Evolutionary conservation across 208 protist genomes (phyloP).

Genomic region (Acanthamoeba triangularis): DNA sequence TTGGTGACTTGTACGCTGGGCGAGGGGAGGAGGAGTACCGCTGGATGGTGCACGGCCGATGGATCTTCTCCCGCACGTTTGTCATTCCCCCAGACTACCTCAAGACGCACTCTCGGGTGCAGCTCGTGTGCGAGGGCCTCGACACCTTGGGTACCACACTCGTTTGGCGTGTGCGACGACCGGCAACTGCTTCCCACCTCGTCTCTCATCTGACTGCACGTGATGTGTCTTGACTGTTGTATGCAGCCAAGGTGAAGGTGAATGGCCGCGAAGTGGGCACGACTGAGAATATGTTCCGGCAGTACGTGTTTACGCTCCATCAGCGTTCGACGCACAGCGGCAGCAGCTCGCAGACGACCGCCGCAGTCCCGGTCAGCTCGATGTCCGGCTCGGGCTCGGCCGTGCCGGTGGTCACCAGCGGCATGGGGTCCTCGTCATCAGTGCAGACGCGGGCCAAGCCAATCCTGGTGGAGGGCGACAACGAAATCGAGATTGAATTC

Average conservation of each 20-base stretch:
- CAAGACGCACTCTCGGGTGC: not conserved
- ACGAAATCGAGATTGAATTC: slow-evolving; percentile 60
- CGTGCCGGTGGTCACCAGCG: not conserved
- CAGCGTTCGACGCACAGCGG: not conserved
- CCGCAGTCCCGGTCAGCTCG: not conserved
- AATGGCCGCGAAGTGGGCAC: slow-evolving; percentile 49
- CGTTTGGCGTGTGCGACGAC: not conserved
- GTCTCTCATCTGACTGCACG: not conserved
- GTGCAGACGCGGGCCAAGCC: slow-evolving; percentile 37
- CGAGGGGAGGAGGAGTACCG: slow-evolving; percentile 38
- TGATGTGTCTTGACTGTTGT: not conserved
- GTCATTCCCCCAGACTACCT: not conserved
- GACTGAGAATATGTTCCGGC: slow-evolving; percentile 46
- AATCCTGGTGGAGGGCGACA: slow-evolving; percentile 28
- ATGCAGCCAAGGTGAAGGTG: slow-evolving; percentile 31
- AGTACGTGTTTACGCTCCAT: slow-evolving; percentile 41
- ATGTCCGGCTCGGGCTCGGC: slow-evolving; percentile 33
- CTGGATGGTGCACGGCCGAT: slow-evolving; percentile 26
- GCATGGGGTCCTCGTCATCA: slow-evolving; percentile 9
- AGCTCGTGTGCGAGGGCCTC: slow-evolving; percentile 38
- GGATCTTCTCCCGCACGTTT: slow-evolving; percentile 44
- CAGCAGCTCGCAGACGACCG: not conserved
- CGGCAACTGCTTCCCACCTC: not conserved
- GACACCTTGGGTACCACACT: slow-evolving; percentile 16
- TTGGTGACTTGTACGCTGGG: slow-evolving; percentile 52